phyloP scores from a whole-genome alignment of 306 rosid species.

The Gillenia trifoliata region DNA sequence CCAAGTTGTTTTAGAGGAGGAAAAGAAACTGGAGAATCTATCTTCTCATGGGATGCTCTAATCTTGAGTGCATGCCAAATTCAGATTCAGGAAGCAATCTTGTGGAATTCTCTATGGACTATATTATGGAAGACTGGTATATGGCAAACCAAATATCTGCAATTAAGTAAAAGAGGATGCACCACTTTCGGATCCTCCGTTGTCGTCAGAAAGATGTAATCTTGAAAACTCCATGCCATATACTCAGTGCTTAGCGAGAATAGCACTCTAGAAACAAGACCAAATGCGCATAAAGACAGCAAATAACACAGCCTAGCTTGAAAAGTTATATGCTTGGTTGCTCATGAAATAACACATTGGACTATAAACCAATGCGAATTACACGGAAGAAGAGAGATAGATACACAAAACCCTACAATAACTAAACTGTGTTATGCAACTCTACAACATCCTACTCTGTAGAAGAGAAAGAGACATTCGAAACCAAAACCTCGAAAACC shows the following conservation, averaged over 20 bases:
- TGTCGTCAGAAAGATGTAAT: not conserved
- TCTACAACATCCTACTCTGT: slow-evolving; percentile 39
- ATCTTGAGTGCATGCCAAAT: slow-evolving; percentile 12
- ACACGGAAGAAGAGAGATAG: slow-evolving; percentile 2
- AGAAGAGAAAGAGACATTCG: slow-evolving; percentile 26
- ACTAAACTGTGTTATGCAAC: slow-evolving; percentile 14
- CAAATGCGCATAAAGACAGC: slow-evolving; percentile 7
- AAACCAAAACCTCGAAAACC: slow-evolving; percentile 11
- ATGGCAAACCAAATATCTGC: not conserved
- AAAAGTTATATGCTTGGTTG: slow-evolving; percentile 15
- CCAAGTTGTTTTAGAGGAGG: slow-evolving; percentile 6
- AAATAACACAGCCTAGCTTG: slow-evolving; percentile 12
- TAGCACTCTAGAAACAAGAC: slow-evolving; percentile 18
- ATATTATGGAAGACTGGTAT: not conserved
- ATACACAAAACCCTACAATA: slow-evolving; percentile 7
- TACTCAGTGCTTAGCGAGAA: not conserved
- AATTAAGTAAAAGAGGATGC: not conserved
- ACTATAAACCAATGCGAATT: slow-evolving; percentile 1
- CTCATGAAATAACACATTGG: not conserved
- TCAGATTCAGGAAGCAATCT: slow-evolving; percentile 15
- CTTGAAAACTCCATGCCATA: not conserved
- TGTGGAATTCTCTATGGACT: slow-evolving; percentile 7
- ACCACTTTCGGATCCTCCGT: not conserved
- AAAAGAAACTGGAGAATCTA: slow-evolving; percentile 10
- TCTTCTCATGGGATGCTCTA: slow-evolving; percentile 3